Base-by-base conservation (phyloP, 495 filamentous ascomycete genomes). In the Trichocladium uniseriatum region DNA sequence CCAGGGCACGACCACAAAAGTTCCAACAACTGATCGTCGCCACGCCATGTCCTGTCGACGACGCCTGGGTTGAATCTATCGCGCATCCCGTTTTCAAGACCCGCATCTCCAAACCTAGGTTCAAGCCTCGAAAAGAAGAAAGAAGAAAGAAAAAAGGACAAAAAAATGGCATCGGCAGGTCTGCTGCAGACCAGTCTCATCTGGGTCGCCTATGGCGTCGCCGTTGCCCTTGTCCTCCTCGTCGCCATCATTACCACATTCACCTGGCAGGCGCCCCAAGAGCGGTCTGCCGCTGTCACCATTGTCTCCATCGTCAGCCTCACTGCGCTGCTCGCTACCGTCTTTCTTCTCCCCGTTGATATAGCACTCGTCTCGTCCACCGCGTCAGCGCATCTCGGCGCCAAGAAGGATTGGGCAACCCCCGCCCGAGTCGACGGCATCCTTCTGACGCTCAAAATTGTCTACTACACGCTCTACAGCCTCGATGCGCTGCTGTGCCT, bases 351-450 rank as follows among this genome's bases (percentile, higher is more conserved):
- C 15, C 92, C 92, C 5, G 92, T 96, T 58, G 92, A 99, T 70
- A 83, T 99, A 53, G 94, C 92, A 24, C 73, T 99, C 40, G 83
- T 95, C 34, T 95, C 90, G 2, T 91, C 86, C 2, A 97, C 92
- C 5, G 82, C 82, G 8, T 82, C 80, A 10, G 80, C 82, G 6
- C 76, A 78, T 38, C 71, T 84, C 28, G 92, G 92, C 48, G 78
- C 77, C 13, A 90, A 92, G 66, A 95, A 97, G 66, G 83, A 90
- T 48, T 99, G 92, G 92, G 92, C 92, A 14, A 88, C 85, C 0
- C 83, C 83, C 22, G 76, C 84, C 55, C 75, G 74, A 16, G 81
- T 99, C 43, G 75, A 86, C 49, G 74, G 74, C 46, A 95, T 97
- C 40, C 69, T 86, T 4, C 73, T 79, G 27, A 86, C 86, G 1